phyloP scores from a whole-genome alignment of 805 yeast species.

The Teunomyces aglyptinius region DNA sequence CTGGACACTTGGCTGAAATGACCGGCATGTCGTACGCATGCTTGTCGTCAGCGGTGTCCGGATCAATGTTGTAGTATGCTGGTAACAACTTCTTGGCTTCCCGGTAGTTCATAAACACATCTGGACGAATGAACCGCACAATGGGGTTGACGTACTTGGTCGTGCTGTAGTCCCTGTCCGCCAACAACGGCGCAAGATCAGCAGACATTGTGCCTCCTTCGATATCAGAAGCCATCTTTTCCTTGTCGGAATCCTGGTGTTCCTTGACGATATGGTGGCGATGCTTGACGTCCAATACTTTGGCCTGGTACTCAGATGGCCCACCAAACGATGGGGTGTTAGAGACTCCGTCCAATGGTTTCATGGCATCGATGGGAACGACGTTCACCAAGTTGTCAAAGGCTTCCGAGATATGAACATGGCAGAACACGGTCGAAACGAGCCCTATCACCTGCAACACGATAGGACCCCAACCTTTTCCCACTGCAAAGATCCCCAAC shows the following conservation, averaged over 20 bases:
- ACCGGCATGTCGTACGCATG: conserved; percentile 80
- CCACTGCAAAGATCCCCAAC: conserved; percentile 82
- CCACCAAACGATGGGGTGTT: conserved; percentile 56
- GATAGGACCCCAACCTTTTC: conserved; percentile 94
- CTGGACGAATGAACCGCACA: conserved; percentile 57
- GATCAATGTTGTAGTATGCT: conserved; percentile 31
- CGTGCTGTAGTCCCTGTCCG: conserved; percentile 58
- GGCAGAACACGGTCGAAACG: conserved; percentile 65
- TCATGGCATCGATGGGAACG: conserved; percentile 73
- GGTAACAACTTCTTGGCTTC: conserved; percentile 35
- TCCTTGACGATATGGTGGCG: conserved; percentile 1
- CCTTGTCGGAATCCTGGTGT: conserved; percentile 13
- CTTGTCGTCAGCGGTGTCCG: conserved; percentile 45
- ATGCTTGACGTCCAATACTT: conserved; percentile 25
- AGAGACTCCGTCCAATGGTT: conserved; percentile 67
- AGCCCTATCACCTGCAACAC: conserved; percentile 69
- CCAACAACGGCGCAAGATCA: conserved; percentile 56
- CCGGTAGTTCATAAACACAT: conserved; percentile 49
- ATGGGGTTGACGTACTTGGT: conserved; percentile 39
- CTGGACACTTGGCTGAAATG: conserved; percentile 63
- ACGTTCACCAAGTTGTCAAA: conserved; percentile 59
- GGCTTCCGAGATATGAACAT: conserved; percentile 60
- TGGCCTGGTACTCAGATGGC: conserved; percentile 30
- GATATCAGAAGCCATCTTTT: conserved; percentile 12
- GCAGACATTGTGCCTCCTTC: conserved; percentile 13